A percentile compares a stretch with the other conserved stretches of the same genome.
Evolutionary conservation across 768 basidiomycete species (phyloP).

Genomic region (Xerocomellus amylosporus): DNA sequence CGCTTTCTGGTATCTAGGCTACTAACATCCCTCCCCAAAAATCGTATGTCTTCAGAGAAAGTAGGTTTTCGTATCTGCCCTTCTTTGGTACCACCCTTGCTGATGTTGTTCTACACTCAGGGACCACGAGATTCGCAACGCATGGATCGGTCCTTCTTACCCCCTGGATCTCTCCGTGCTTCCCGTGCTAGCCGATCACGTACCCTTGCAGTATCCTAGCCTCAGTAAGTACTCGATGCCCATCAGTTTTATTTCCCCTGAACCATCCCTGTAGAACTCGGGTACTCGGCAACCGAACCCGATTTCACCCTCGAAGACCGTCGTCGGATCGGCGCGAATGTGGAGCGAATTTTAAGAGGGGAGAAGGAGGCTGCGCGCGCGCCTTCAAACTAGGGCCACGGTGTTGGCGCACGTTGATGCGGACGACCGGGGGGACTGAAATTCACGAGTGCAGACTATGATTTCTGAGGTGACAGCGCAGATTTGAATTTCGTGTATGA

Average conservation of each 20-base stretch:
- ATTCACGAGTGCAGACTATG: too few species aligned
- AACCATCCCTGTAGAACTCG: constrained; percentile 47
- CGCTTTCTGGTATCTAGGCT: neutral
- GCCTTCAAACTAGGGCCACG: constrained; percentile 32
- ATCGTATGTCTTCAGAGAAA: constrained; percentile 39
- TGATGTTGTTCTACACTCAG: constrained; percentile 31
- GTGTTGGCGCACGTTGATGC: too few species aligned
- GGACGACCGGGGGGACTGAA: too few species aligned
- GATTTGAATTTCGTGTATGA: too few species aligned
- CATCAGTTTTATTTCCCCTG: neutral
- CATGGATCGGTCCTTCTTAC: constrained; percentile 73
- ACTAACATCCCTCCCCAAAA: neutral
- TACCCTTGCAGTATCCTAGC: constrained; percentile 69
- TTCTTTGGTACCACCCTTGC: neutral
- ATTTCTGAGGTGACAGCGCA: too few species aligned
- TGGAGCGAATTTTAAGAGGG: constrained; percentile 54
- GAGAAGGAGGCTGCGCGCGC: constrained; percentile 73
- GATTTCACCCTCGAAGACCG: constrained; percentile 59
- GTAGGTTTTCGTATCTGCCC: constrained; percentile 33
- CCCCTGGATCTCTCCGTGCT: constrained; percentile 62
- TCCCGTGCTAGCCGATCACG: constrained; percentile 45
- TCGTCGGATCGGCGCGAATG: constrained; percentile 53
- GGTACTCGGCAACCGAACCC: constrained; percentile 57
- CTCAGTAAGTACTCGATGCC: constrained; percentile 45
- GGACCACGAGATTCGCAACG: constrained; percentile 66